These are phyloP conservation scores for Apiotrichum akiyoshidainum DNA, from an alignment of 1,284 basidiomycete genomes.

Conservation along the genomic window DNA sequence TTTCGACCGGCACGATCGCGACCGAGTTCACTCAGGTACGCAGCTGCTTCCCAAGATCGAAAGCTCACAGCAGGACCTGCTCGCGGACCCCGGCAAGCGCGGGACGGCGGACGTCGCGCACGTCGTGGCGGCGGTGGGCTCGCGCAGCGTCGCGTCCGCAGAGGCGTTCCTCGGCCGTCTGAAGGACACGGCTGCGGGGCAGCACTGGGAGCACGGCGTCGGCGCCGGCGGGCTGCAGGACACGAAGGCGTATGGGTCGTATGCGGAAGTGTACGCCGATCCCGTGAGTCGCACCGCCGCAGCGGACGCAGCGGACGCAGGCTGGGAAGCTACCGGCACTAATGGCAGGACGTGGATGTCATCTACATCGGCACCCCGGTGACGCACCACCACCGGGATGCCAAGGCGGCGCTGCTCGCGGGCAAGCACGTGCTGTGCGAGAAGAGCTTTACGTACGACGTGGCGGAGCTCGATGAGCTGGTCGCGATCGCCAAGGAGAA, in stretches of 20 bases:
- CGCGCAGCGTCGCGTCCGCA: conserved; percentile 67
- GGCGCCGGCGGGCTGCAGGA: conserved; percentile 29
- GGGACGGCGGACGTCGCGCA: conserved; percentile 69
- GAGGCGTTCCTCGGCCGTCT: conserved; percentile 62
- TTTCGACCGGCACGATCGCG: conserved; percentile 46
- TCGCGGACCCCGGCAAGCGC: conserved; percentile 51
- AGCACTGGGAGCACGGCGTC: conserved; percentile 27
- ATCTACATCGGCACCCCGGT: conserved; percentile 85
- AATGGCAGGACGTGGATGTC: conserved; percentile 67
- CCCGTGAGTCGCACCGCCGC: conserved; percentile 58
- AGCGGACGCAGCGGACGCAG: too few relatives aligned
- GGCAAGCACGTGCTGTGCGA: conserved; percentile 84
- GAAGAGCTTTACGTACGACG: conserved; percentile 59
- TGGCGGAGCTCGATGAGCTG: conserved; percentile 57
- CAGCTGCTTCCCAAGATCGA: neutral
- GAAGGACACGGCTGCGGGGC: conserved; percentile 14
- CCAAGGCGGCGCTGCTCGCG: conserved; percentile 68
- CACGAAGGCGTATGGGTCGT: conserved; percentile 70
- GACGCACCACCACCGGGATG: conserved; percentile 74
- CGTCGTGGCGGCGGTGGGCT: conserved; percentile 73
- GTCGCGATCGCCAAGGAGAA: conserved; percentile 68
- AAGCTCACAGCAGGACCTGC: conserved; percentile 25
- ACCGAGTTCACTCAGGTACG: conserved; percentile 38
- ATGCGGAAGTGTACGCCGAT: conserved; percentile 72
- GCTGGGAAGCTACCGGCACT: too few relatives aligned